phyloP scores from a whole-genome alignment of 495 filamentous ascomycete genomes.

The Mycothermus thermophilus region DNA sequence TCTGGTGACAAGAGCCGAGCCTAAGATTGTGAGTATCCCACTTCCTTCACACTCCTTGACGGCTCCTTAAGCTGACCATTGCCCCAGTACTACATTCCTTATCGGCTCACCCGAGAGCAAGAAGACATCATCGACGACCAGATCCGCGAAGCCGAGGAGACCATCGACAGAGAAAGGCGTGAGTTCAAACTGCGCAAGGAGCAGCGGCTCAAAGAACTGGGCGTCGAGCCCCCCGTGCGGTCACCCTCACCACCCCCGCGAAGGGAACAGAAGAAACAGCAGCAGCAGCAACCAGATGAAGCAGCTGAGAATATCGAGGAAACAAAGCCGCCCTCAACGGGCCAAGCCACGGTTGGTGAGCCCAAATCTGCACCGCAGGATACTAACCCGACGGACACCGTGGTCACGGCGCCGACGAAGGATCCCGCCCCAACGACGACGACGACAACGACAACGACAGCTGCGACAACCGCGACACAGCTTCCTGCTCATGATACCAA shows the following conservation, averaged over 20 bases:
- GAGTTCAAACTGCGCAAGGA: conserved; percentile 30
- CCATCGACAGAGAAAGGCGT: conserved; percentile 29
- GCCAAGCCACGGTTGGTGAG: conserved; percentile 30
- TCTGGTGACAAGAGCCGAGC: conserved; percentile 58
- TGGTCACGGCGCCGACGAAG: conserved; percentile 8
- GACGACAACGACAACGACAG: conserved; percentile 7
- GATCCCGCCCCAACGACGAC: conserved; percentile 12
- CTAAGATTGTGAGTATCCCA: conserved; percentile 52
- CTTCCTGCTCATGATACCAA: conserved; percentile 18
- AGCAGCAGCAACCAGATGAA: not conserved
- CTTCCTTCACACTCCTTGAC: not conserved
- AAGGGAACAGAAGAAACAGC: not conserved
- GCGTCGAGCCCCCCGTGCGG: conserved; percentile 14
- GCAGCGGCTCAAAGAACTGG: conserved; percentile 17
- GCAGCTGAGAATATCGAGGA: not conserved
- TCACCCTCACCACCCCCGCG: conserved; percentile 5
- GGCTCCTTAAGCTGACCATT: conserved; percentile 12
- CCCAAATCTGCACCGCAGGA: conserved; percentile 26
- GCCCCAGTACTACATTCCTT: conserved; percentile 75
- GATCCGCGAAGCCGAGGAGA: conserved; percentile 30
- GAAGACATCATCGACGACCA: conserved; percentile 35
- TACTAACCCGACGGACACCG: conserved; percentile 23
- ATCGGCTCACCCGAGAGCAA: conserved; percentile 49
- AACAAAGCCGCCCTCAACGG: conserved; percentile 5
- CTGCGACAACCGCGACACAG: conserved; percentile 1